Evolutionary conservation across 1,139 yeast genomes (phyloP).

Genomic region (Meyerozyma carpophila): DNA sequence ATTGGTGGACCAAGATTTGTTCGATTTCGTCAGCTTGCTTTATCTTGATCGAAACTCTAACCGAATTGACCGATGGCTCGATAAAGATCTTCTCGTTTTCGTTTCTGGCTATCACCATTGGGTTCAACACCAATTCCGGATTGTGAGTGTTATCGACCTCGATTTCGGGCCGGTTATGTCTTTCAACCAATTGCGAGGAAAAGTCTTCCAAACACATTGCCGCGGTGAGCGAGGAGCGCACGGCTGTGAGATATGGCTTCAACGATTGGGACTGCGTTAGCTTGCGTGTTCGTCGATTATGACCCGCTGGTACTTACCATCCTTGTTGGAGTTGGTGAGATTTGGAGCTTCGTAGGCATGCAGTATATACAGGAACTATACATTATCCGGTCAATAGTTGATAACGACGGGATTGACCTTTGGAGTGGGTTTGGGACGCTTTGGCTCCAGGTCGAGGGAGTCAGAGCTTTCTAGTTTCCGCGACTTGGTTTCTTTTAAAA

Average conservation of each 20-base stretch:
- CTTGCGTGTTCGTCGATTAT: background rate
- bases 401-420: constrained; percentile 4
- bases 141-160: constrained; percentile 64
- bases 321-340: constrained; percentile 2
- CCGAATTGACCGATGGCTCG: constrained; percentile 90
- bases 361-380: constrained; percentile 2
- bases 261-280: constrained; percentile 63
- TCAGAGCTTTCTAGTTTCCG: constrained; percentile 3
- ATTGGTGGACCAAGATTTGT: constrained; percentile 86
- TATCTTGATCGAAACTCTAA: constrained; percentile 83
- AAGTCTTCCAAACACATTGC: constrained; percentile 94
- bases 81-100: constrained; percentile 89
- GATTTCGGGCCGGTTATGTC: constrained; percentile 96
- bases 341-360: constrained; percentile 1
- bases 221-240: constrained; percentile 88
- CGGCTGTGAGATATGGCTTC: constrained; percentile 92
- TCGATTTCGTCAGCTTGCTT: constrained; percentile 98
- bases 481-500: constrained; percentile 6
- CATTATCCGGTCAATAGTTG: constrained; percentile 5
- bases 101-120: constrained; percentile 87
- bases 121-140: constrained; percentile 81
- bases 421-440: constrained; percentile 4
- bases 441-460: constrained; percentile 2
- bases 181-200: constrained; percentile 90
- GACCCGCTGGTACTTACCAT: constrained; percentile 5